These are phyloP conservation scores for Stachybotrys elegans DNA, from an alignment of 2,329 filamentous ascomycete species.

Conservation along the genomic window DNA sequence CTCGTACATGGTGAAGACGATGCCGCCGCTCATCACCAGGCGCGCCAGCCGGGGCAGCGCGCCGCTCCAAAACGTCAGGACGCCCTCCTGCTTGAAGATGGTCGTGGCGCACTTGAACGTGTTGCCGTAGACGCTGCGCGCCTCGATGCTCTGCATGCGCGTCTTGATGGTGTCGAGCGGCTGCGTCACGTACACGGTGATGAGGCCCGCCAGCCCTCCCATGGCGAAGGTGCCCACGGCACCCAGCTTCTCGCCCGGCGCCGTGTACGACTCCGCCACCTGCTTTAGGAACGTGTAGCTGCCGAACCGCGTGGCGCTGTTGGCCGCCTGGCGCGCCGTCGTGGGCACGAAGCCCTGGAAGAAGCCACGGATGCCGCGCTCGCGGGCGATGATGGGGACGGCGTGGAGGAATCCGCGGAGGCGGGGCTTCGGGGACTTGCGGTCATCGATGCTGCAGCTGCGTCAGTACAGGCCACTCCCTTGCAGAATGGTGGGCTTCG, in stretches of 20 bases:
- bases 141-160: slow-evolving; percentile 93
- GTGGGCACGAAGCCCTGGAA: slow-evolving; percentile 97
- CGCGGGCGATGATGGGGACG: slow-evolving; percentile 77
- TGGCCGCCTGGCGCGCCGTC: slow-evolving; percentile 89
- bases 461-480: no score
- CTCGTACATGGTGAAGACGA: slow-evolving; percentile 98
- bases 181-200: slow-evolving; percentile 78
- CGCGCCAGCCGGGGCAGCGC: slow-evolving; percentile 80
- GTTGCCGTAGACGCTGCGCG: slow-evolving; percentile 75
- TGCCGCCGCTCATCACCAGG: slow-evolving; percentile 86
- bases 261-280: slow-evolving; percentile 84
- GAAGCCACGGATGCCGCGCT: slow-evolving; percentile 85
- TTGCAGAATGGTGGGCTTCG: no score
- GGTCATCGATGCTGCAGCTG: slow-evolving; percentile 82
- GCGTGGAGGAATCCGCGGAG: slow-evolving; percentile 92
- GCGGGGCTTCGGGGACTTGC: slow-evolving; percentile 77
- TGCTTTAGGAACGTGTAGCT: slow-evolving; percentile 89
- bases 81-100: slow-evolving; percentile 84
- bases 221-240: slow-evolving; percentile 84
- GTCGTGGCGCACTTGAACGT: slow-evolving; percentile 75
- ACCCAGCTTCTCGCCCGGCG: slow-evolving; percentile 91
- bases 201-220: slow-evolving; percentile 80
- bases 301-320: slow-evolving; percentile 86
- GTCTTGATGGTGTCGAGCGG: slow-evolving; percentile 94
- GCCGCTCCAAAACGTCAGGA: slow-evolving; percentile 91